Conservation (phyloP, 1,284 basidiomycete species). For the Acaromyces ingoldii region DNA sequence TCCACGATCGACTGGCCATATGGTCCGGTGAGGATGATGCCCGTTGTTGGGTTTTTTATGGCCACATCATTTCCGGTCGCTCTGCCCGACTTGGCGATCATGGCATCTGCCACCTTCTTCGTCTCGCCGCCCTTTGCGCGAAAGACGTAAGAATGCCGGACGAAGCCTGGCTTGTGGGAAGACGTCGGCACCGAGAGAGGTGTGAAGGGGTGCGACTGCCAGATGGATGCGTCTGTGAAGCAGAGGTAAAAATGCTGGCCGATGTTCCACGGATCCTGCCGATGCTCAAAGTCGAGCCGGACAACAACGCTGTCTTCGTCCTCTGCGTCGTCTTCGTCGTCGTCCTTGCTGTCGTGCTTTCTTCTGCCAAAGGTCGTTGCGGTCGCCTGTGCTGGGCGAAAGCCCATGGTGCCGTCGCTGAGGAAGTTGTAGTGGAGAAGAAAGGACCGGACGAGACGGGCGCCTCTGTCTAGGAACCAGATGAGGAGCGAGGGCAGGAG, state of each 20-base stretch:
- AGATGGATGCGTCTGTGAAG: conserved; percentile 14
- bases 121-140: conserved; percentile 18
- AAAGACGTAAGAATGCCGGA: conserved; percentile 13
- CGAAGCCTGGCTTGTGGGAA: not conserved
- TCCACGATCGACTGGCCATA: conserved; percentile 13
- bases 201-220: conserved; percentile 22
- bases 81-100: not conserved
- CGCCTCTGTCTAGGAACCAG: conserved; percentile 14
- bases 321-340: too few relatives aligned
- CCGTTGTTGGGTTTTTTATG: not conserved
- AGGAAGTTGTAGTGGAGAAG: conserved; percentile 16
- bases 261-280: conserved; percentile 12
- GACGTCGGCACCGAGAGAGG: conserved; percentile 10
- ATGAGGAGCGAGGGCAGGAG: conserved; percentile 15
- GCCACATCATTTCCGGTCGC: conserved; percentile 13
- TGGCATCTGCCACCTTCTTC: conserved; percentile 8
- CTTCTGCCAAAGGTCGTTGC: conserved; percentile 5
- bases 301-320: conserved; percentile 7
- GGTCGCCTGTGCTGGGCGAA: conserved; percentile 7
- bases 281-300: conserved; percentile 16
- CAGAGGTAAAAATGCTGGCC: conserved; percentile 20
- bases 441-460: conserved; percentile 4
- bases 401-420: conserved; percentile 5
- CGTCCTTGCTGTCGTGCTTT: too few relatives aligned
- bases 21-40: conserved; percentile 17